Evolutionary conservation across 2,329 filamentous ascomycete genomes (phyloP), one percentile per base, ranked within the genome.

Genomic region (Colletotrichum eleusines): DNA sequence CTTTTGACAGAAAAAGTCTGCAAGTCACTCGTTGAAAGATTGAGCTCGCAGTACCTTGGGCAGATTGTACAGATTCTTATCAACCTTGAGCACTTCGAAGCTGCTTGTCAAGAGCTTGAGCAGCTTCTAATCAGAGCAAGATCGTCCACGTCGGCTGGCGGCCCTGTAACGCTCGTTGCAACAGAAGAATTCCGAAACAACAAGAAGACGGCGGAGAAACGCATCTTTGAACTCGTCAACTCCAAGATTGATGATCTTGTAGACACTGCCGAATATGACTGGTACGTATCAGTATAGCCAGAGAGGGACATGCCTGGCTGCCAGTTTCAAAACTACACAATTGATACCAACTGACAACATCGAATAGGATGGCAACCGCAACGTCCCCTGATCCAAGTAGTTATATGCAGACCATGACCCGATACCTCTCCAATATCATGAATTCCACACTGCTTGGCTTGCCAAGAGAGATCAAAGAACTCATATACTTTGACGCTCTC

Each of bases 1-100:
- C 90, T 99, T n/a, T 87, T 99, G 53, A 95, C 93, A 60, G 88
- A 93, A 75, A 96, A 97, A 80, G 95, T 99, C 71, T 98, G 95
- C 85, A 90, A 93, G 76, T 94, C 92, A 5, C 87, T 99, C 12
- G 92, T 98, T 18, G 94, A 98, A 76, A 90, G 94, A 62, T 87
- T 99, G 8, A 92, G 90, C 76, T 97, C 94, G 2, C 95, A 98
- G 79, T 98, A 99, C 78, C 88, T 98, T 1, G 96, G 96, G 3
- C 96, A 99, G 80, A 98, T 99, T 74, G 96, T 99, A 31, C 96
- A 99, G 79, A 99, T 99, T 75, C 86, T 99, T 63, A 99, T 97
- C 77, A 99, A 99, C 78, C 84, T 99, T 23, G 95, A 98, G 79
- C 94, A 99, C 80, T 98, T 99, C 79, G 95, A 98, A 82, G 93